phyloP scores from a whole-genome alignment of 805 yeast species.

The Wickerhamomyces chaumierensis region DNA sequence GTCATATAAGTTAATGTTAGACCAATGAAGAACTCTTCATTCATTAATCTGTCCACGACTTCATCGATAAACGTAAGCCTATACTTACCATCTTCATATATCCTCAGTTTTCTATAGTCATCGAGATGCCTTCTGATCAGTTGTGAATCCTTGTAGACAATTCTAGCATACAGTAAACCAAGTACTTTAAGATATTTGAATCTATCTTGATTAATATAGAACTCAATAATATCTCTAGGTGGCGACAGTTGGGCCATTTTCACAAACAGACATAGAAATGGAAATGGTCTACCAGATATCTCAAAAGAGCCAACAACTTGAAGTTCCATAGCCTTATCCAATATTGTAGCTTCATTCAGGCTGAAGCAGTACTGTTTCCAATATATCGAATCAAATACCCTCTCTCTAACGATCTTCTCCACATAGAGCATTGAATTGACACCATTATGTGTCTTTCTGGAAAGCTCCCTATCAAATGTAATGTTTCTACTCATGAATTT shows the following conservation, averaged over 20 bases:
- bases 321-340: constrained; percentile 36
- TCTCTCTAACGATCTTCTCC: constrained; percentile 47
- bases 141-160: constrained; percentile 16
- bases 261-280: constrained; percentile 66
- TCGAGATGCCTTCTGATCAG: constrained; percentile 41
- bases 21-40: constrained; percentile 54
- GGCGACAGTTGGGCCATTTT: constrained; percentile 75
- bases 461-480: constrained; percentile 12
- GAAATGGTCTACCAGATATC: constrained; percentile 47
- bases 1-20: constrained; percentile 53
- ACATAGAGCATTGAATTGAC: constrained; percentile 38
- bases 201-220: constrained; percentile 46
- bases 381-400: constrained; percentile 43
- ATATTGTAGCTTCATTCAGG: constrained; percentile 34
- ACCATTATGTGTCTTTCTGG: constrained; percentile 24
- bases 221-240: constrained; percentile 37
- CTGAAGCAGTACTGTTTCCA: constrained; percentile 48
- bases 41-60: constrained; percentile 51
- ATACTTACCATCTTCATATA: constrained; percentile 27
- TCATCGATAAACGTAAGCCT: constrained; percentile 57
- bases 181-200: constrained; percentile 73
- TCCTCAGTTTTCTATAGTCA: constrained; percentile 63
- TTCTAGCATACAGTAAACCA: constrained; percentile 51
- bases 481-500: constrained; percentile 2
- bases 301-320: constrained; percentile 49